Conservation (phyloP, 2,329 filamentous ascomycete genomes). For the Teratosphaeria viscida region DNA sequence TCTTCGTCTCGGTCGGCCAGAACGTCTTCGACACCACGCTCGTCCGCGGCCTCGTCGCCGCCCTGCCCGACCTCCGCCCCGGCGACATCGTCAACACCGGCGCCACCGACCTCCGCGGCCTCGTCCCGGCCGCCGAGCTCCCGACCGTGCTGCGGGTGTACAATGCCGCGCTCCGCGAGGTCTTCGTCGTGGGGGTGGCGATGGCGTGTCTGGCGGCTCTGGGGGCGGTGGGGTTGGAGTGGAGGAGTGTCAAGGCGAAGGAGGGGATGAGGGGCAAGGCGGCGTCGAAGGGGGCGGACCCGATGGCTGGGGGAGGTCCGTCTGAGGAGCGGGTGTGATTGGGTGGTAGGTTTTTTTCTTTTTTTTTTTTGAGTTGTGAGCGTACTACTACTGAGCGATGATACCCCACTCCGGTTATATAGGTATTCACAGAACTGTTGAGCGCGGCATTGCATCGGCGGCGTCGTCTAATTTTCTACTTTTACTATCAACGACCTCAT, state of each 20-base stretch:
- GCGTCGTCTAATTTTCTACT: too few relatives aligned
- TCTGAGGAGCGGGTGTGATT: neutral
- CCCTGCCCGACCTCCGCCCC: slow-evolving; percentile 7
- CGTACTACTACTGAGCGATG: neutral
- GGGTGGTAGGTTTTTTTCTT: neutral
- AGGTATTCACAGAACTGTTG: too few relatives aligned
- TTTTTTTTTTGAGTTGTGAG: neutral
- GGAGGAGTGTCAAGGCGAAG: slow-evolving; percentile 15
- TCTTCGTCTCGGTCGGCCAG: slow-evolving; percentile 35
- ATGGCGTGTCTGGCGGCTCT: slow-evolving; percentile 12
- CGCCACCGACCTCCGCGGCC: slow-evolving; percentile 18
- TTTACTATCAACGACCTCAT: too few relatives aligned
- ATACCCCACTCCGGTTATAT: neutral
- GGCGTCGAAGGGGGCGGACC: neutral
- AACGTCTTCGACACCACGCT: slow-evolving; percentile 14
- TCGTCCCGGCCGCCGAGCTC: slow-evolving; percentile 15
- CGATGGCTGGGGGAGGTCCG: neutral
- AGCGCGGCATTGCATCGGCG: too few relatives aligned
- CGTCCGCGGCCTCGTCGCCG: slow-evolving; percentile 2
- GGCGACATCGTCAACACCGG: slow-evolving; percentile 16
- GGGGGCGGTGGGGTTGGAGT: slow-evolving; percentile 18
- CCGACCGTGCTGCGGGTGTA: slow-evolving; percentile 14
- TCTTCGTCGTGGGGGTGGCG: slow-evolving; percentile 16
- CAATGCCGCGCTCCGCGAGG: slow-evolving; percentile 19
- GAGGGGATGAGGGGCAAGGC: slow-evolving; percentile 1